Conservation (phyloP, 495 filamentous ascomycete species). For the Evernia prunastri region DNA sequence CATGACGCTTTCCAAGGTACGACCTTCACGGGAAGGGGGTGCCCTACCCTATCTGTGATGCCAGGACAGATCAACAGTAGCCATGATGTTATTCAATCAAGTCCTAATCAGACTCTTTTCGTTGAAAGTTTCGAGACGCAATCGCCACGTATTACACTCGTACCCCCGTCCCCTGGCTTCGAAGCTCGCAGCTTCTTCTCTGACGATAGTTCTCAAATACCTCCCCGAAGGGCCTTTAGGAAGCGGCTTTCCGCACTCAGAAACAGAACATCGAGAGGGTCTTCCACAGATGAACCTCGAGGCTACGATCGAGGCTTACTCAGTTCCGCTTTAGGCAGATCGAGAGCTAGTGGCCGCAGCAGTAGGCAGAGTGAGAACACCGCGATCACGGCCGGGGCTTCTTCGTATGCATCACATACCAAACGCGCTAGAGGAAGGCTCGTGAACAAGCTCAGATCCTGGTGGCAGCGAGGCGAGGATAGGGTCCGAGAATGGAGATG, state of each 20-base stretch:
- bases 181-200: slow-evolving; percentile 31
- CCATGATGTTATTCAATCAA: slow-evolving; percentile 18
- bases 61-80: slow-evolving; percentile 26
- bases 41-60: slow-evolving; percentile 11
- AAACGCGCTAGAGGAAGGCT: slow-evolving; percentile 14
- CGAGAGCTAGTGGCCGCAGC: slow-evolving; percentile 19
- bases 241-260: slow-evolving; percentile 27
- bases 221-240: slow-evolving; percentile 23
- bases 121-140: slow-evolving; percentile 20
- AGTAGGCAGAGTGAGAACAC: slow-evolving; percentile 23
- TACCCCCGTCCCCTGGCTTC: slow-evolving; percentile 25
- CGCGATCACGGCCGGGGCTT: slow-evolving; percentile 9
- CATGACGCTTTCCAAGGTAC: slow-evolving; percentile 11
- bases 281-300: slow-evolving; percentile 20
- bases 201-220: slow-evolving; percentile 29
- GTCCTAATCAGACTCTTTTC: slow-evolving; percentile 21
- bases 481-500: slow-evolving; percentile 20
- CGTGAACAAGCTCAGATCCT: slow-evolving; percentile 20
- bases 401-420: slow-evolving; percentile 3
- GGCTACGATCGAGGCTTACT: slow-evolving; percentile 20
- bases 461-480: slow-evolving; percentile 24
- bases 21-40: slow-evolving; percentile 8
- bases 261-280: slow-evolving; percentile 15
- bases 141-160: slow-evolving; percentile 19
- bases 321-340: slow-evolving; percentile 20